Conservation (phyloP, 495 filamentous ascomycete species). For the Tuber melanosporum region DNA sequence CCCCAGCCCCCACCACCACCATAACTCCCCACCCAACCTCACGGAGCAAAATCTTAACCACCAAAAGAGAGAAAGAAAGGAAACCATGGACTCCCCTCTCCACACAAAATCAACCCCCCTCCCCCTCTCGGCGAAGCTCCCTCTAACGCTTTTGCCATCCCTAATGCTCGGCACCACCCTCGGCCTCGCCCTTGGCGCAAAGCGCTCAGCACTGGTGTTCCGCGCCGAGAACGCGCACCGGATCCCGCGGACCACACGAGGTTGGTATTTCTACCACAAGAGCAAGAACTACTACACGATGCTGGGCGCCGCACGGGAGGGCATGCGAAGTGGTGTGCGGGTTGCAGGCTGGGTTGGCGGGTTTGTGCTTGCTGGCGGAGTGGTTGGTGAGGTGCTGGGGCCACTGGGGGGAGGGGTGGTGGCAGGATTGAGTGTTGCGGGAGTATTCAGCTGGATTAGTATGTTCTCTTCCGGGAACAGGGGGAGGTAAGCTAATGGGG, state of each 20-base stretch:
- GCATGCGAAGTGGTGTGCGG: slow-evolving; percentile 65
- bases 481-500: slow-evolving; percentile 5
- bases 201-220: slow-evolving; percentile 68
- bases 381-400: slow-evolving; percentile 80
- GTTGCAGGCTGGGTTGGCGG: slow-evolving; percentile 59
- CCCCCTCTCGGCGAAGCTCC: slow-evolving; percentile 57
- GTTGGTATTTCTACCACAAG: slow-evolving; percentile 98
- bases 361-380: slow-evolving; percentile 50
- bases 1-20: background rate
- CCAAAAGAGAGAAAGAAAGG: background rate
- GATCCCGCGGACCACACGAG: slow-evolving; percentile 67
- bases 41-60: background rate
- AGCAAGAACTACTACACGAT: slow-evolving; percentile 84
- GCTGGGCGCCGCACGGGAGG: slow-evolving; percentile 68
- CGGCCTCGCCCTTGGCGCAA: slow-evolving; percentile 65
- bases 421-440: slow-evolving; percentile 73
- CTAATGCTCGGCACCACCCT: slow-evolving; percentile 61
- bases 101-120: slow-evolving; percentile 41
- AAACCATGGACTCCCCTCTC: background rate
- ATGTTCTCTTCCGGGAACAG: background rate
- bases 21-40: background rate
- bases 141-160: slow-evolving; percentile 58
- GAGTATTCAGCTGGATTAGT: slow-evolving; percentile 60
- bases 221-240: slow-evolving; percentile 93
- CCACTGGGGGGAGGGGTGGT: slow-evolving; percentile 61